Conservation (phyloP, 2,329 filamentous ascomycete genomes). For the Ilyonectria destructans region DNA sequence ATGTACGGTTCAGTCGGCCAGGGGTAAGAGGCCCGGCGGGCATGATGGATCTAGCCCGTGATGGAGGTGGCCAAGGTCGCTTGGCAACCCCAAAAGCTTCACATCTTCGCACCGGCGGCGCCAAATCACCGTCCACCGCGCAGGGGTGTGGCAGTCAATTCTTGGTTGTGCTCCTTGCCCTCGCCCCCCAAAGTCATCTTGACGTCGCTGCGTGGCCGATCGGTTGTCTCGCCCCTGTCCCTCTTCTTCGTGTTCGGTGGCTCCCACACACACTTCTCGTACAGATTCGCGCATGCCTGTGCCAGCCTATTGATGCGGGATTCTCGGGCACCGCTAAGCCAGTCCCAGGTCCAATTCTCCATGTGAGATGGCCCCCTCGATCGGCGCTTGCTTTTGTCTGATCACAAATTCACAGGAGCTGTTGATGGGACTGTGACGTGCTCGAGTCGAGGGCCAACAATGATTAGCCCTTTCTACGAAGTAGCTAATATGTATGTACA, state of each 20-base stretch:
- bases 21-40: conserved; percentile 4
- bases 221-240: conserved; percentile 34
- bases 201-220: conserved; percentile 30
- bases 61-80: background rate
- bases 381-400: conserved; percentile 8
- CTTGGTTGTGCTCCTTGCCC: background rate
- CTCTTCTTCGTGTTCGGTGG: conserved; percentile 53
- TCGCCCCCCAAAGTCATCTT: conserved; percentile 26
- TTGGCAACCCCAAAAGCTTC: conserved; percentile 2
- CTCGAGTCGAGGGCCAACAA: background rate
- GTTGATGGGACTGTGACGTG: conserved; percentile 1
- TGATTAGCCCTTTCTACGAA: background rate
- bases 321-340: conserved; percentile 12
- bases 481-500: background rate
- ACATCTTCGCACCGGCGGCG: background rate
- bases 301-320: conserved; percentile 17
- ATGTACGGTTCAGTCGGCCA: conserved; percentile 9
- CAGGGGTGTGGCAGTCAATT: conserved; percentile 11
- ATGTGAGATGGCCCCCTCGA: conserved; percentile 23
- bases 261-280: conserved; percentile 50
- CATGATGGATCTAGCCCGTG: conserved; percentile 5
- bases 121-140: conserved; percentile 20
- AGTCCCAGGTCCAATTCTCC: conserved; percentile 9
- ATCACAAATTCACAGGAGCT: conserved; percentile 6
- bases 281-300: conserved; percentile 17